Percentiles rank a stretch among this genome's conserved stretches.
phyloP scores from a whole-genome alignment of 495 filamentous ascomycete genomes.

The Trichoderma reesei region DNA sequence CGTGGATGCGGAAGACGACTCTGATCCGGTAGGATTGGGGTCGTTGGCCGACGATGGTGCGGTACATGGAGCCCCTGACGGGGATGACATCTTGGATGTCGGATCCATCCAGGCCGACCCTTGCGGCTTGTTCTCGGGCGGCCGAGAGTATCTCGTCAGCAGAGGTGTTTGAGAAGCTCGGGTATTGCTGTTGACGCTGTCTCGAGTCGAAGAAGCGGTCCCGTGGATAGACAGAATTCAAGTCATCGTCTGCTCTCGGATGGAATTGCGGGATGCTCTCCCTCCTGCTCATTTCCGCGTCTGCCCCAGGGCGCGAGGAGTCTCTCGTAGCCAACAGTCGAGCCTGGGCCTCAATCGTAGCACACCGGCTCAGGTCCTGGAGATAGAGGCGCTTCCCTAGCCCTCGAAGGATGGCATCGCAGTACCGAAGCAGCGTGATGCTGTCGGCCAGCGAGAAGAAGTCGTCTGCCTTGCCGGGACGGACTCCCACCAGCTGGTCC shows the following conservation, averaged over 20 bases:
- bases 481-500: slow-evolving; percentile 15
- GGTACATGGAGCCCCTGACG: slow-evolving; percentile 14
- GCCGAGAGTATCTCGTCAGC: too few relatives aligned
- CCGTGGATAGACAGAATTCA: not conserved
- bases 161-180: too few relatives aligned
- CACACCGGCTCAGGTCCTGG: slow-evolving; percentile 13
- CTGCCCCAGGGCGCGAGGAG: not conserved
- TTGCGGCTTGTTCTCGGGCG: not conserved
- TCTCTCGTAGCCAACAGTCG: slow-evolving; percentile 11
- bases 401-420: slow-evolving; percentile 14
- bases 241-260: not conserved
- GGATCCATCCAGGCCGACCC: not conserved
- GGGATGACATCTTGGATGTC: slow-evolving; percentile 13
- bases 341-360: slow-evolving; percentile 14
- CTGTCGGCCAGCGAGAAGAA: slow-evolving; percentile 16
- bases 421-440: slow-evolving; percentile 19
- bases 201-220: not conserved
- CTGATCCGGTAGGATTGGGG: slow-evolving; percentile 14
- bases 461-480: slow-evolving; percentile 10
- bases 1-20: slow-evolving; percentile 9
- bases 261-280: not conserved
- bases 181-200: too few relatives aligned
- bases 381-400: slow-evolving; percentile 13
- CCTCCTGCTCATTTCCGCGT: not conserved
- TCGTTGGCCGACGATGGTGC: slow-evolving; percentile 10